Percentiles rank a stretch among this genome's conserved stretches.
These are phyloP conservation scores for Zygnema cylindricum DNA, from an alignment of 139 green algal genomes.

Conservation along the genomic window DNA sequence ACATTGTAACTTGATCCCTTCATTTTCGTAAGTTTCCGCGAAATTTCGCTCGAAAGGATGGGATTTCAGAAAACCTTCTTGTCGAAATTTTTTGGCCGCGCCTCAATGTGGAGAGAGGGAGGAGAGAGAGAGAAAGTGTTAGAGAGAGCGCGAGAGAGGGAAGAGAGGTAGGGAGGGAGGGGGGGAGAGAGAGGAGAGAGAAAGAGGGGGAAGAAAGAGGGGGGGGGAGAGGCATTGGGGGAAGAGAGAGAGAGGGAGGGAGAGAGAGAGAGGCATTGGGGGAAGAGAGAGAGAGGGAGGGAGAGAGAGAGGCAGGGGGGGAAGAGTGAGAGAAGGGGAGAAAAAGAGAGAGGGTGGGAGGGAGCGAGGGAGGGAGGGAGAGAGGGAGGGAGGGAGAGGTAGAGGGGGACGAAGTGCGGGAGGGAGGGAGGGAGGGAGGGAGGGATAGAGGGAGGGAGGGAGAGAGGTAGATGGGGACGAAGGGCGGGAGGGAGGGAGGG, in stretches of 20 bases:
- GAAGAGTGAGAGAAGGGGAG: neutral
- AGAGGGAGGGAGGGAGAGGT: neutral
- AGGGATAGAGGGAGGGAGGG: neutral
- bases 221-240: neutral
- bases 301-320: neutral
- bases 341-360: neutral
- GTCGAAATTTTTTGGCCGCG: no score
- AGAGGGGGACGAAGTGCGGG: neutral
- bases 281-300: neutral
- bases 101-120: neutral
- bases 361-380: neutral
- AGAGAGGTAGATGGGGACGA: neutral
- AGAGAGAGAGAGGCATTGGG: neutral
- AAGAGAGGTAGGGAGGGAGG: neutral
- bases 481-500: neutral
- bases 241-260: neutral
- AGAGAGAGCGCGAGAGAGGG: neutral
- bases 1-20: no score
- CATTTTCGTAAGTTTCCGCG: no score
- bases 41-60: no score
- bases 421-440: neutral
- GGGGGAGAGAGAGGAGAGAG: neutral
- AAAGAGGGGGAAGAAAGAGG: neutral
- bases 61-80: no score
- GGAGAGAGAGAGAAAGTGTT: neutral